Conservation (phyloP, 345 rosid species). For the Citrus medica region DNA sequence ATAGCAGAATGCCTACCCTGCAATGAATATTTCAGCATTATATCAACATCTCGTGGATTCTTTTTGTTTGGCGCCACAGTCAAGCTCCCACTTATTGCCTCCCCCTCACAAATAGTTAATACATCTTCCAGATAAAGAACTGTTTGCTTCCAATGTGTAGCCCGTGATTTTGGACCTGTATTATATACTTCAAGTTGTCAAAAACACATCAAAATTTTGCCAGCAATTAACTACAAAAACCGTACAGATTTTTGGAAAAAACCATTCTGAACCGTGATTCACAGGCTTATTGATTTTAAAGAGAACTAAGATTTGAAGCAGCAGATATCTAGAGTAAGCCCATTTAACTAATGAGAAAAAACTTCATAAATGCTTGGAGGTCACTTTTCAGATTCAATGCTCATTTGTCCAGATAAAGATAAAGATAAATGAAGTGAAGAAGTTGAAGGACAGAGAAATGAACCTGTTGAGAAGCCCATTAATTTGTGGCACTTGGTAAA, state of each 20-base stretch:
- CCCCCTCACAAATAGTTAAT: conserved; percentile 88
- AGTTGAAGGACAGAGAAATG: conserved; percentile 9
- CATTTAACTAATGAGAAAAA: neutral
- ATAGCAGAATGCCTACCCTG: conserved; percentile 57
- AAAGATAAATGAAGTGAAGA: neutral
- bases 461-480: conserved; percentile 97
- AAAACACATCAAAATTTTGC: neutral
- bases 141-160: conserved; percentile 98
- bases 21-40: conserved; percentile 68
- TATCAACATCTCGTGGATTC: conserved; percentile 92
- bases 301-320: neutral
- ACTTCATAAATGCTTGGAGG: neutral
- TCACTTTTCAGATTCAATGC: neutral
- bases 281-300: neutral
- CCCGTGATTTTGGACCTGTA: conserved; percentile 70
- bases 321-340: neutral
- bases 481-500: conserved; percentile 93
- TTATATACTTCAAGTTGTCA: conserved; percentile 1
- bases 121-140: conserved; percentile 92
- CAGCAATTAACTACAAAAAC: neutral
- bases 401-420: neutral
- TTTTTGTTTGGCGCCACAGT: conserved; percentile 83
- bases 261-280: neutral
- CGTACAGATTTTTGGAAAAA: neutral
- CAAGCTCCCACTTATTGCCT: conserved; percentile 80